Percentiles rank a stretch among this genome's conserved stretches.
These are phyloP conservation scores for Xylariales sp. DNA, from an alignment of 2,329 filamentous ascomycete species.

Conservation along the genomic window DNA sequence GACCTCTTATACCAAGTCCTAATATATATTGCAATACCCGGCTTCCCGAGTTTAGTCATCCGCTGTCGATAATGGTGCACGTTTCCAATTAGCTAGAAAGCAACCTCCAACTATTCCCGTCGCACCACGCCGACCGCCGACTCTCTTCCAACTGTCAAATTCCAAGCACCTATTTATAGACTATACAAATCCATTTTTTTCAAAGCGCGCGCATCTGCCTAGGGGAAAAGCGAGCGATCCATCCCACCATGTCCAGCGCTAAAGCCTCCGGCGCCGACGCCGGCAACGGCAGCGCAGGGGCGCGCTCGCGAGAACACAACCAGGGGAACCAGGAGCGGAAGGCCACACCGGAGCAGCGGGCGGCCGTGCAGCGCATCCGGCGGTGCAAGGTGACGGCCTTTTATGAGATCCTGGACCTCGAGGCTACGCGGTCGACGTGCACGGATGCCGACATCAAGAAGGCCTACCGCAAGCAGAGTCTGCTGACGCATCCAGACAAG, in stretches of 20 bases:
- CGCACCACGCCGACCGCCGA: not conserved
- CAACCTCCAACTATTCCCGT: not conserved
- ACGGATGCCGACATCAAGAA: constrained; percentile 94
- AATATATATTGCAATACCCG: constrained; percentile 1
- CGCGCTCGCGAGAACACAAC: constrained; percentile 73
- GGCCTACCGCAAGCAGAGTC: constrained; percentile 92
- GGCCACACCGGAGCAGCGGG: constrained; percentile 90
- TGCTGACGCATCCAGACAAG: constrained; percentile 98
- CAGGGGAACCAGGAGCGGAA: constrained; percentile 80
- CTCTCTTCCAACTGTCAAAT: not conserved
- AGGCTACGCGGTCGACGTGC: constrained; percentile 66
- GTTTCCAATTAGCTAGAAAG: constrained; percentile 6
- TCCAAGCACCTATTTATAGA: not conserved
- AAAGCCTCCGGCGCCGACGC: constrained; percentile 66
- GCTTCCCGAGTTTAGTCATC: constrained; percentile 8
- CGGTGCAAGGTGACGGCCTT: constrained; percentile 87
- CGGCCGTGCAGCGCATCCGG: constrained; percentile 88
- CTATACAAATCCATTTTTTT: not conserved
- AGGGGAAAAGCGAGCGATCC: not conserved
- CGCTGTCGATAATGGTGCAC: constrained; percentile 11
- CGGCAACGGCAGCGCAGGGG: constrained; percentile 52
- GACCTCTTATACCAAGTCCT: not conserved
- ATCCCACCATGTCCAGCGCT: constrained; percentile 59
- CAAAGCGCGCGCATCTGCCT: not conserved
- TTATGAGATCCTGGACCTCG: constrained; percentile 91